phyloP scores from a whole-genome alignment of 2,329 filamentous ascomycete species.

The Clonostachys sp. region DNA sequence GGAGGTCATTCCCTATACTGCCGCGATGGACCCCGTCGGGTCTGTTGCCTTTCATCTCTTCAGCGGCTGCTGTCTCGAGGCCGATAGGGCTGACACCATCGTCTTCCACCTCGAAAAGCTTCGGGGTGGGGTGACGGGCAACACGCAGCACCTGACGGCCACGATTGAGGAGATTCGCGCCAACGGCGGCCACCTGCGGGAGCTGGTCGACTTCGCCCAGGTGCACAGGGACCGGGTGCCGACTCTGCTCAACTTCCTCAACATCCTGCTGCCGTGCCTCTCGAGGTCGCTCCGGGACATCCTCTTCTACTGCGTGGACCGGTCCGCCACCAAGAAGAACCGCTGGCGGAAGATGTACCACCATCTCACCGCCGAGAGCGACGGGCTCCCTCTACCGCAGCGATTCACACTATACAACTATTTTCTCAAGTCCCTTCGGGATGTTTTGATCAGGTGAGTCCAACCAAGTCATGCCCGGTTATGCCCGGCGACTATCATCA shows the following conservation, averaged over 20 bases:
- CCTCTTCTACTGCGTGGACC: constrained; percentile 43
- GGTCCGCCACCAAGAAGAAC: constrained; percentile 35
- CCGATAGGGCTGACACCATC: constrained; percentile 44
- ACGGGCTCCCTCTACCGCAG: constrained; percentile 42
- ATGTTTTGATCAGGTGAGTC: constrained; percentile 45
- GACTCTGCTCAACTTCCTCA: constrained; percentile 48
- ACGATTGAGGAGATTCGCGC: constrained; percentile 41
- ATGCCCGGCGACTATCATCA: no score
- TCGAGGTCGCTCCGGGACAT: constrained; percentile 49
- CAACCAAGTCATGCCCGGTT: background rate
- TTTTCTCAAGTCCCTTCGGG: constrained; percentile 42
- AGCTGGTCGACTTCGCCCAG: constrained; percentile 49
- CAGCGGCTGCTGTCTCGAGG: constrained; percentile 49
- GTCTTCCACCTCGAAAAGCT: constrained; percentile 43
- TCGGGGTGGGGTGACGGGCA: constrained; percentile 27
- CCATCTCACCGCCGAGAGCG: constrained; percentile 46
- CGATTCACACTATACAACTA: constrained; percentile 53
- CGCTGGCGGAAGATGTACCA: constrained; percentile 58
- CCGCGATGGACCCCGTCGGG: constrained; percentile 16
- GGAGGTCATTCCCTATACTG: constrained; percentile 6
- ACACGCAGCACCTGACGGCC: constrained; percentile 39
- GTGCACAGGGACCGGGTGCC: constrained; percentile 44
- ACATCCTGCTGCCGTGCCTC: constrained; percentile 52
- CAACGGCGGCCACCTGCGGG: constrained; percentile 41
- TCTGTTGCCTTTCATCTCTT: constrained; percentile 33